Evolutionary conservation across 2,329 filamentous ascomycete species (phyloP).

Genomic region (Ophiocordyceps unilateralis): DNA sequence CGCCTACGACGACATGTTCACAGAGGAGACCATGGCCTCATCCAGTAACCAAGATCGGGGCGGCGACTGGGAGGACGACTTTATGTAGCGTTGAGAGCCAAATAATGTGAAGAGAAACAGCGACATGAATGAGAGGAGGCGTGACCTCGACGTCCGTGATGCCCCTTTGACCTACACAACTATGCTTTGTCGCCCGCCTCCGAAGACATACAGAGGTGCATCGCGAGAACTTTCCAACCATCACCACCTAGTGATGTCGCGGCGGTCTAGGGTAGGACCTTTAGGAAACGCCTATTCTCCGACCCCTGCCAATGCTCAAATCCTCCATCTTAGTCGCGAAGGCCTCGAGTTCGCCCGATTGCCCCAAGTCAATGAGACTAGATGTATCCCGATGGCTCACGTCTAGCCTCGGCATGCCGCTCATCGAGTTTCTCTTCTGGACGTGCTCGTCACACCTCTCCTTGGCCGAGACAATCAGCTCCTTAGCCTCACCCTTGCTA

Average conservation of each 20-base stretch:
- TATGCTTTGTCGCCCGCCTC: neutral
- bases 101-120: neutral
- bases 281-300: slow-evolving; percentile 14
- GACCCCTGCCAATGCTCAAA: slow-evolving; percentile 13
- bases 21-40: slow-evolving; percentile 58
- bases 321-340: slow-evolving; percentile 15
- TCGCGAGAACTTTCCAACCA: neutral
- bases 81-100: slow-evolving; percentile 44
- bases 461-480: slow-evolving; percentile 6
- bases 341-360: slow-evolving; percentile 10
- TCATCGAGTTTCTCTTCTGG: neutral
- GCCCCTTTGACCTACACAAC: neutral
- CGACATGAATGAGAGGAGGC: neutral
- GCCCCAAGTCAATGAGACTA: slow-evolving; percentile 11
- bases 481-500: slow-evolving; percentile 2
- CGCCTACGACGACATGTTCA: slow-evolving; percentile 85
- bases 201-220: neutral
- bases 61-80: slow-evolving; percentile 72
- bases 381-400: slow-evolving; percentile 8
- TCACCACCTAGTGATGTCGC: no score
- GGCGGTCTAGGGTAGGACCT: no score
- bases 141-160: no score
- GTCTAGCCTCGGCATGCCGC: slow-evolving; percentile 4
- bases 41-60: slow-evolving; percentile 75
- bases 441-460: neutral